These are phyloP conservation scores for Cetraspora pellucida DNA, from an alignment of 192 early-diverging fungal genomes.

Conservation along the genomic window DNA sequence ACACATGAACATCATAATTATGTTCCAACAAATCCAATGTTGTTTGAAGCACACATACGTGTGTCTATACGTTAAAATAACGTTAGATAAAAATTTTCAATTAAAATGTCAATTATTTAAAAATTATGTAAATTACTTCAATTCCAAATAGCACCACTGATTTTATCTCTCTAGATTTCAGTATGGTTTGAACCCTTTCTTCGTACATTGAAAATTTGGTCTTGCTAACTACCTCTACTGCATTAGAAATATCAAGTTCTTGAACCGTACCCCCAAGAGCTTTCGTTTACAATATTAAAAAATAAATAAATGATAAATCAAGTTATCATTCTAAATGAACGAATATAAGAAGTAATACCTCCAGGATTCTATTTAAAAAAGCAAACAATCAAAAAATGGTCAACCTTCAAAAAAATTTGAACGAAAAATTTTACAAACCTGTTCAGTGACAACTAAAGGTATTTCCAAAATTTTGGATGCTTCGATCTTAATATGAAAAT, in stretches of 20 bases:
- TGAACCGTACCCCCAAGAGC: conserved; percentile 75
- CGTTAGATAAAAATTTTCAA: not conserved
- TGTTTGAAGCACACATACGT: conserved; percentile 96
- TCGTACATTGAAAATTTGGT: conserved; percentile 90
- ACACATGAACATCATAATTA: conserved; percentile 81
- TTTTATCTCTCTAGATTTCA: conserved; percentile 55
- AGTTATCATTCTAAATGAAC: not conserved
- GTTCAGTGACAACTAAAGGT: conserved; percentile 91
- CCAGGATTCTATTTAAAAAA: conserved; percentile 50
- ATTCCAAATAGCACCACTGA: conserved; percentile 89
- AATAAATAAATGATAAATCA: not conserved
- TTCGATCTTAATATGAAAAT: conserved; percentile 51
- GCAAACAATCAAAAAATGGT: not conserved
- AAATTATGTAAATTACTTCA: conserved; percentile 57
- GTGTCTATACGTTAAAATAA: conserved; percentile 55
- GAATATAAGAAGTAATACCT: conserved; percentile 39
- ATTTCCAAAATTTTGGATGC: conserved; percentile 75
- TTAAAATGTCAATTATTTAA: not conserved
- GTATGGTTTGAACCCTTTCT: conserved; percentile 56
- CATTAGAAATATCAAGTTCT: conserved; percentile 74
- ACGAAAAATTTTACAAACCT: conserved; percentile 44
- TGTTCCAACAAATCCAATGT: conserved; percentile 83
- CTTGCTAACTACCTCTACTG: conserved; percentile 66
- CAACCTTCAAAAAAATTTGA: not conserved
- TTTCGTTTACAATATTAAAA: conserved; percentile 33